Percentiles rank a stretch among this genome's conserved stretches.
phyloP scores from a whole-genome alignment of 2,329 filamentous ascomycete species.

The Colletotrichum orbiculare region DNA sequence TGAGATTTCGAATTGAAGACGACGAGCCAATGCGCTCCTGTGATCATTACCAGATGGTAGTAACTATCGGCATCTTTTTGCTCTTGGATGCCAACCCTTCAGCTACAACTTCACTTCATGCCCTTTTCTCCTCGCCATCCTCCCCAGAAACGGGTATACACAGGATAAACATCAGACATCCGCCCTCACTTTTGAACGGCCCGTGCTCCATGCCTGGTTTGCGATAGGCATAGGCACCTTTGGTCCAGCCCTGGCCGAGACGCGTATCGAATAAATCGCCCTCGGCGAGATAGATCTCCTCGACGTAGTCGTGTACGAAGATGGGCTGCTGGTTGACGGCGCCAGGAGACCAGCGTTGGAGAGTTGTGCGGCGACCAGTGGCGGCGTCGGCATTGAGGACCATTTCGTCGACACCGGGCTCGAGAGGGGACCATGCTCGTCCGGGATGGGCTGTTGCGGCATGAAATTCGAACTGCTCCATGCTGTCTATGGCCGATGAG shows the following conservation, averaged over 20 bases:
- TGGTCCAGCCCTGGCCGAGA: conserved; percentile 44
- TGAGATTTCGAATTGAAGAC: too few species aligned
- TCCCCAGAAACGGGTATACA: conserved; percentile 38
- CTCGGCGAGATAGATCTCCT: conserved; percentile 51
- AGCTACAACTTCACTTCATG: not conserved
- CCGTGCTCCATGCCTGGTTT: conserved; percentile 53
- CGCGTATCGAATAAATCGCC: conserved; percentile 48
- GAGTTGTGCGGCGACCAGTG: conserved; percentile 43
- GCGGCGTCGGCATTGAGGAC: conserved; percentile 46
- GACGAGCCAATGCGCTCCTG: too few species aligned
- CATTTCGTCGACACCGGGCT: conserved; percentile 49
- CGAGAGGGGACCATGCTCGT: conserved; percentile 42
- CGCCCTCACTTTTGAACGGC: conserved; percentile 47
- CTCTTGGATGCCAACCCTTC: not conserved
- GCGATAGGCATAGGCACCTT: conserved; percentile 52
- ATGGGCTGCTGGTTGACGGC: conserved; percentile 41
- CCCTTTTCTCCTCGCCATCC: conserved; percentile 20
- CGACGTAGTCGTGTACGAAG: conserved; percentile 50
- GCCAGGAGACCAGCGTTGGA: conserved; percentile 51
- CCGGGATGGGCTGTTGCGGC: conserved; percentile 37
- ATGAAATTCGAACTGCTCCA: conserved; percentile 45
- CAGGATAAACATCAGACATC: conserved; percentile 50
- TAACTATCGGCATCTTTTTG: too few species aligned
- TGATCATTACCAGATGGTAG: too few species aligned
- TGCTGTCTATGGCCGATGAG: conserved; percentile 11